Base-by-base conservation (phyloP, 331 rosid genomes). In the Pyracantha coccinea region DNA sequence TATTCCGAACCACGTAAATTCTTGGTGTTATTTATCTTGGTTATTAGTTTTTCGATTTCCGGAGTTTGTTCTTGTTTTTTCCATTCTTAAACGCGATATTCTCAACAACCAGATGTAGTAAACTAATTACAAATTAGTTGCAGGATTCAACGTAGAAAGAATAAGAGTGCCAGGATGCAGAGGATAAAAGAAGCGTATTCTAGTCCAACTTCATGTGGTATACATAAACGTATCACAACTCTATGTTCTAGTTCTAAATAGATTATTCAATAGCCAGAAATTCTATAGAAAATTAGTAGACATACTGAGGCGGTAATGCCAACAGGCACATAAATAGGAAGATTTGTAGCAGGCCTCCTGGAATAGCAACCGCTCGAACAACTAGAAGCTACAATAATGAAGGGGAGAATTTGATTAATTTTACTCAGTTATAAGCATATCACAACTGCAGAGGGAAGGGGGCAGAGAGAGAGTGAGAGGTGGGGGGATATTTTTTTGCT, bases 291-390 rank as follows among this genome's bases (percentile, higher is more conserved):
- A 59, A n/a, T 20, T 7, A 55, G 66, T 15, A 72, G 35, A 74
- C 85, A 61, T 86, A 86, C 90, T 73, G 88, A 86, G 65, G 85
- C 88, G 47, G 74, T 82, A 71, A 86, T 84, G 33, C 90, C 90
- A 74, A 81, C 23, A 86, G 86, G 85, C 90, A 86, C 83, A 86
- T 86, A 77, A 86, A 86, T 23, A 86, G 74, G 78, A 86, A 79
- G 65, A 86, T 82, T 73, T 86, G 90, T 8, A 86, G 83, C 78
- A 86, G 83, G 52, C 90, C 90, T 23, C 90, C 86, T 2, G 83
- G 83, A 68, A 94, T 83, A 81, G 98, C 97, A 90, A 94, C 96
- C 11, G 96, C 96, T 66, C 97, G 91, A 81, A 94, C 98, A 86
- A 94, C 97, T 70, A 91, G 92, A 69, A 94, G 97, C 98, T 94